These are phyloP conservation scores for Scheffersomyces segobiensis DNA, from an alignment of 1,139 yeast species.

Conservation along the genomic window DNA sequence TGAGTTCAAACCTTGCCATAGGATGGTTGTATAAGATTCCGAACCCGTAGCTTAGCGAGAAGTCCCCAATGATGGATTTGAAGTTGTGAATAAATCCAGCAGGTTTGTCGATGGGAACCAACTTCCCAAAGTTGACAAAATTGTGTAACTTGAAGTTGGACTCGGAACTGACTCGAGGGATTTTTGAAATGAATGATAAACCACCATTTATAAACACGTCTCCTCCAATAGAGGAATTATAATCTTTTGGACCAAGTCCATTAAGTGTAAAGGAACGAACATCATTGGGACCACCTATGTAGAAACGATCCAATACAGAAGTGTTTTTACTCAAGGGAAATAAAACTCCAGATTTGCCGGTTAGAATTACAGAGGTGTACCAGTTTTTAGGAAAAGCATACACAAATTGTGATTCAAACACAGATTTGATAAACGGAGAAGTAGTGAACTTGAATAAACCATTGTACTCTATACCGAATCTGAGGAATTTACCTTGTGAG, in stretches of 20 bases:
- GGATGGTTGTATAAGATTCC: slow-evolving; percentile 87
- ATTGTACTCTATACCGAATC: slow-evolving; percentile 59
- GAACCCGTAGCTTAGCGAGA: slow-evolving; percentile 63
- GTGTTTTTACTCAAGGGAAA: slow-evolving; percentile 31
- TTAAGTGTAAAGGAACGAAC: slow-evolving; percentile 73
- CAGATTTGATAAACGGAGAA: slow-evolving; percentile 44
- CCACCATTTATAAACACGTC: slow-evolving; percentile 75
- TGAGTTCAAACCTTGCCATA: slow-evolving; percentile 87
- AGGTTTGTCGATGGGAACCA: slow-evolving; percentile 45
- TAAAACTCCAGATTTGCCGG: slow-evolving; percentile 55
- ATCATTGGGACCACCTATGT: slow-evolving; percentile 77
- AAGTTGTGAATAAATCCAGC: slow-evolving; percentile 18
- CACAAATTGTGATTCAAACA: slow-evolving; percentile 51
- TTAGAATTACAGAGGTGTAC: slow-evolving; percentile 37
- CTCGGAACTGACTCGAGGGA: slow-evolving; percentile 59
- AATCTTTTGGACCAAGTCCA: slow-evolving; percentile 85
- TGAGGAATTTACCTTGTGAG: slow-evolving; percentile 53
- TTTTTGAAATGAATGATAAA: slow-evolving; percentile 58
- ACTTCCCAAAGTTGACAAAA: slow-evolving; percentile 74
- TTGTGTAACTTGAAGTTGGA: slow-evolving; percentile 70
- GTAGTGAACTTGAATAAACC: slow-evolving; percentile 36
- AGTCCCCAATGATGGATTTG: slow-evolving; percentile 27
- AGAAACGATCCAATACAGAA: slow-evolving; percentile 60
- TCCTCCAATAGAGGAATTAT: slow-evolving; percentile 70
- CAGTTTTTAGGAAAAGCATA: slow-evolving; percentile 12